Percentiles rank a stretch among this genome's conserved stretches.
These are phyloP conservation scores for Agarophyton chilense DNA, from an alignment of 23 red algal species.

Conservation along the genomic window DNA sequence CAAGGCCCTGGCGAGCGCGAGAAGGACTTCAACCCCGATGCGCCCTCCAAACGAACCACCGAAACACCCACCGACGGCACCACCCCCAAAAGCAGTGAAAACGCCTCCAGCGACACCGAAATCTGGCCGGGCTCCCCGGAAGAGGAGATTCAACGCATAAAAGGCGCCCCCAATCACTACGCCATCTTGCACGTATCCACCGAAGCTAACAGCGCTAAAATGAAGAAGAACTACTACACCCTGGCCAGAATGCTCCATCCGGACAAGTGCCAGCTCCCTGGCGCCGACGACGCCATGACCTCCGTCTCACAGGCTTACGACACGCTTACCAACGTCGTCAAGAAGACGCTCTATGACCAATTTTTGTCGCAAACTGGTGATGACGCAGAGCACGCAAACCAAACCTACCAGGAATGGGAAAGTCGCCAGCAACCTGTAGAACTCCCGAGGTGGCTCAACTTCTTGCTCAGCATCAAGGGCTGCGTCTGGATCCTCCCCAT, in stretches of 20 bases:
- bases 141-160: constrained; percentile 75
- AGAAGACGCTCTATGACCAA: constrained; percentile 91
- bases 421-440: constrained; percentile 82
- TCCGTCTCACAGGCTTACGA: constrained; percentile 91
- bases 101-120: constrained; percentile 4
- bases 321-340: constrained; percentile 88
- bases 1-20: constrained; percentile 46
- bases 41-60: constrained; percentile 6
- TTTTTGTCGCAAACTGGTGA: constrained; percentile 83
- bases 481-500: constrained; percentile 71
- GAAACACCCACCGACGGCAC: constrained; percentile 25
- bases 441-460: constrained; percentile 81
- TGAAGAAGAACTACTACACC: constrained; percentile 97
- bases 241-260: constrained; percentile 94
- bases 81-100: constrained; percentile 19
- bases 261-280: constrained; percentile 84
- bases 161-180: constrained; percentile 80
- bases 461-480: constrained; percentile 70
- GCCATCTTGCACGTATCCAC: constrained; percentile 85
- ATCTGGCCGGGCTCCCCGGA: constrained; percentile 56
- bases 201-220: constrained; percentile 54
- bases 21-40: constrained; percentile 39
- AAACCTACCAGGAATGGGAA: constrained; percentile 98
- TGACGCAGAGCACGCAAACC: constrained; percentile 72
- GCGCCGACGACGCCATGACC: constrained; percentile 88